phyloP scores from a whole-genome alignment of 495 filamentous ascomycete species.

The Rusavskia elegans region DNA sequence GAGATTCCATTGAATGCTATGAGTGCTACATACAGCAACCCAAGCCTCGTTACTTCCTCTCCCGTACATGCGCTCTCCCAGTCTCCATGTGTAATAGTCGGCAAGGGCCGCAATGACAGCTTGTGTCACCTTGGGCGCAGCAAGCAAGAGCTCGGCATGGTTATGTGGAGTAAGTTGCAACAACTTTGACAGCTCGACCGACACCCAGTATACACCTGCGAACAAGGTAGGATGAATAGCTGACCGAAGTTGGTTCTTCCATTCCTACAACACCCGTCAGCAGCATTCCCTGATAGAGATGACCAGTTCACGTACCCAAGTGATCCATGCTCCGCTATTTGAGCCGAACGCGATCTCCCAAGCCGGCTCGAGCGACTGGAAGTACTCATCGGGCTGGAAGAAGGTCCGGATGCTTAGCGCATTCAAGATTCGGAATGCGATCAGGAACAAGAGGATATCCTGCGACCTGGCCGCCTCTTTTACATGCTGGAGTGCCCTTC shows the following conservation, averaged over 20 bases:
- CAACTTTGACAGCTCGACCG: constrained; percentile 33
- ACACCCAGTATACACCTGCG: constrained; percentile 54
- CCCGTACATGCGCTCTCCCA: constrained; percentile 62
- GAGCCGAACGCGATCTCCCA: constrained; percentile 77
- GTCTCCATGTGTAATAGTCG: constrained; percentile 81
- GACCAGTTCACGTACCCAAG: constrained; percentile 50
- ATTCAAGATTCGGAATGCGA: constrained; percentile 71
- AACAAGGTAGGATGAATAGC: constrained; percentile 85
- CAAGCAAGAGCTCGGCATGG: constrained; percentile 47
- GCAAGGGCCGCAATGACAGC: constrained; percentile 59
- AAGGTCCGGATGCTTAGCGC: constrained; percentile 78
- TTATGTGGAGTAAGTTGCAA: constrained; percentile 30
- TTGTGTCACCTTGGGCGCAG: constrained; percentile 61
- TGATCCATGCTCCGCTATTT: constrained; percentile 74
- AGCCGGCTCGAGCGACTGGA: constrained; percentile 88
- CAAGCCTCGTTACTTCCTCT: constrained; percentile 42
- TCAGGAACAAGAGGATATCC: constrained; percentile 42
- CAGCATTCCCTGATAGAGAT: background rate
- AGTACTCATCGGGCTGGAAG: constrained; percentile 99
- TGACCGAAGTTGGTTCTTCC: constrained; percentile 76
- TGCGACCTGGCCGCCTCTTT: constrained; percentile 8
- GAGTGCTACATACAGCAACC: constrained; percentile 42
- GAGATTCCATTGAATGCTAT: constrained; percentile 5
- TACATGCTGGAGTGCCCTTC: constrained; percentile 6
- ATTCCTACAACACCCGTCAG: constrained; percentile 52